Evolutionary conservation across 1,284 basidiomycete genomes (phyloP).

Genomic region (Moesziomyces globuligerus): DNA sequence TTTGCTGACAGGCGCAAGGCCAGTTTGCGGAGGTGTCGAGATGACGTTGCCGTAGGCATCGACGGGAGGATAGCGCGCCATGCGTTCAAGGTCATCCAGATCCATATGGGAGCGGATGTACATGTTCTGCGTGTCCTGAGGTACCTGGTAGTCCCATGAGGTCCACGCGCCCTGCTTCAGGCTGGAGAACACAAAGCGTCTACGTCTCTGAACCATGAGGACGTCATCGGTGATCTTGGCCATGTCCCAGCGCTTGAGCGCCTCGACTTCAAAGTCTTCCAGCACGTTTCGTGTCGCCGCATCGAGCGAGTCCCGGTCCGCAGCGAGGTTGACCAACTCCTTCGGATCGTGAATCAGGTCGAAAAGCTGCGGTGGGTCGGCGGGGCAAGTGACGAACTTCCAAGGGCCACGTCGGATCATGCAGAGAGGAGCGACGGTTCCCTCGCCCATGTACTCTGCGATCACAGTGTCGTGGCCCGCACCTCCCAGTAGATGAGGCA

Average conservation of each 20-base stretch:
- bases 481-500: conserved; percentile 26
- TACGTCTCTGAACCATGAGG: conserved; percentile 29
- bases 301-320: conserved; percentile 21
- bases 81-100: conserved; percentile 41
- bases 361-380: conserved; percentile 37
- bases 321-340: conserved; percentile 37
- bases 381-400: conserved; percentile 39
- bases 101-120: conserved; percentile 41
- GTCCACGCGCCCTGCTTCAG: conserved; percentile 41
- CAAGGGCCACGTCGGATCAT: conserved; percentile 42
- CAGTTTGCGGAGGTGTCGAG: not conserved
- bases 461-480: conserved; percentile 34
- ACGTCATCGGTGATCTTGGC: conserved; percentile 40
- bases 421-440: conserved; percentile 31
- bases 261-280: conserved; percentile 21
- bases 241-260: conserved; percentile 28
- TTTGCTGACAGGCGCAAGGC: not conserved
- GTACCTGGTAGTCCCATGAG: conserved; percentile 42
- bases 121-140: conserved; percentile 34
- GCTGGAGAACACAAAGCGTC: conserved; percentile 34
- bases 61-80: conserved; percentile 38
- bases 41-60: conserved; percentile 27
- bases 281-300: conserved; percentile 21
- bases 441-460: conserved; percentile 42
- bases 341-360: conserved; percentile 27